These are phyloP conservation scores for Manihot esculenta DNA, from an alignment of 441 rosid genomes.

Conservation along the genomic window DNA sequence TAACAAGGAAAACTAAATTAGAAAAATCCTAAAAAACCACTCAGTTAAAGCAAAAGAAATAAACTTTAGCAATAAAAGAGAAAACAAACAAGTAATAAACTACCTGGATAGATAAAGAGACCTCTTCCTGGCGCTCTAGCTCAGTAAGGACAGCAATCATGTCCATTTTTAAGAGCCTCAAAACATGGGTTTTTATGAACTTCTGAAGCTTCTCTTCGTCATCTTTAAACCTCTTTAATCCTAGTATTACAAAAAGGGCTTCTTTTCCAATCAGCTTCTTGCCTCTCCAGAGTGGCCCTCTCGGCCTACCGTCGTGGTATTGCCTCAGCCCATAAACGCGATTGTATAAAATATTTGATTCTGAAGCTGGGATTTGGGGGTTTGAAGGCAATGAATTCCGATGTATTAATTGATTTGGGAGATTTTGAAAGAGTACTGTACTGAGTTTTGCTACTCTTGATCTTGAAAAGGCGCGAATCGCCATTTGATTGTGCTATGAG, in stretches of 20 bases:
- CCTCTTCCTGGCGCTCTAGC: slow-evolving; percentile 91
- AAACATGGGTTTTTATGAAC: slow-evolving; percentile 70
- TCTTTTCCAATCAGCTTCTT: slow-evolving; percentile 91
- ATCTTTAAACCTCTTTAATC: slow-evolving; percentile 77
- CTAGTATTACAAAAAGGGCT: slow-evolving; percentile 71
- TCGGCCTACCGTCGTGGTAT: slow-evolving; percentile 92
- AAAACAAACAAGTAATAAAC: not conserved
- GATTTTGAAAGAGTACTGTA: slow-evolving; percentile 32
- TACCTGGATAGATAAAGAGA: slow-evolving; percentile 66
- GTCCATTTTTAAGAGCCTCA: slow-evolving; percentile 78
- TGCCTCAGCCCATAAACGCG: slow-evolving; percentile 42
- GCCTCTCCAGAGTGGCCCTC: slow-evolving; percentile 97
- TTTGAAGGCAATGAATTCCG: slow-evolving; percentile 27
- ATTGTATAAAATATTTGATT: slow-evolving; percentile 15
- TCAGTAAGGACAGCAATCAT: slow-evolving; percentile 76
- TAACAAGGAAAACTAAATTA: not conserved
- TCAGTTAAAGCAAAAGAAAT: not conserved
- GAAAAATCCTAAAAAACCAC: not conserved
- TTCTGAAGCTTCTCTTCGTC: slow-evolving; percentile 75
- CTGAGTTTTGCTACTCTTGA: slow-evolving; percentile 32
- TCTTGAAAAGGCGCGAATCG: slow-evolving; percentile 48
- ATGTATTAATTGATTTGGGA: slow-evolving; percentile 17
- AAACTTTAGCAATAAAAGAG: not conserved
- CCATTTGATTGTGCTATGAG: slow-evolving; percentile 22
- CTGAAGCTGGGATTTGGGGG: slow-evolving; percentile 22